These are phyloP conservation scores for Lolium multiflorum DNA, from an alignment of 176 grass and related monocot genomes.

Conservation along the genomic window DNA sequence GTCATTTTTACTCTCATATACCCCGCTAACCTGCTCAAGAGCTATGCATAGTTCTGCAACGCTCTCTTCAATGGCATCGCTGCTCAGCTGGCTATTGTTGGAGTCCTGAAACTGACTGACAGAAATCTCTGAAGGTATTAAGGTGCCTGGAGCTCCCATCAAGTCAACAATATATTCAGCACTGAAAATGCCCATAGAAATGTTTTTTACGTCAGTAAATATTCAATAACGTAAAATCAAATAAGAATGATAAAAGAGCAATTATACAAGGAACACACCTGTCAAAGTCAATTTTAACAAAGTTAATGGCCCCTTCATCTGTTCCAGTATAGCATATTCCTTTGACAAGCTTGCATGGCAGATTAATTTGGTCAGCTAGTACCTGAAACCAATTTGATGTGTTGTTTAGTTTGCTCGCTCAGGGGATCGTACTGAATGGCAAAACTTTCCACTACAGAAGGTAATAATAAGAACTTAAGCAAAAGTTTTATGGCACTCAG, in stretches of 20 bases:
- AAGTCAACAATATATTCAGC: constrained; percentile 96
- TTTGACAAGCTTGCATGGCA: constrained; percentile 97
- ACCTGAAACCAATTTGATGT: constrained; percentile 67
- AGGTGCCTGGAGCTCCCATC: constrained; percentile 95
- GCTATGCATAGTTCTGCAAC: constrained; percentile 74
- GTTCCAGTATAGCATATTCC: constrained; percentile 91
- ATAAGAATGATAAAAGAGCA: constrained; percentile 35
- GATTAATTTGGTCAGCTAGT: constrained; percentile 87
- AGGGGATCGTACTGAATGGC: background rate
- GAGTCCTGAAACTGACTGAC: constrained; percentile 73
- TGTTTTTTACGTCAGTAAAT: constrained; percentile 10
- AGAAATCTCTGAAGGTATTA: constrained; percentile 94
- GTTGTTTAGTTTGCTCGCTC: constrained; percentile 35
- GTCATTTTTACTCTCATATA: constrained; percentile 54
- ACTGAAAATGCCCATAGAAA: constrained; percentile 45
- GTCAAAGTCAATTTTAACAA: constrained; percentile 91
- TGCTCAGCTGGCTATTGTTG: constrained; percentile 64
- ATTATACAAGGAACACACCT: constrained; percentile 68
- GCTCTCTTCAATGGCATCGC: constrained; percentile 74
- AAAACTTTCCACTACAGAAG: background rate
- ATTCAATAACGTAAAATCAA: constrained; percentile 28
- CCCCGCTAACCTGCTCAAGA: constrained; percentile 57
- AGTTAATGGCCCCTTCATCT: constrained; percentile 97
- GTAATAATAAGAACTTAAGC: constrained; percentile 1
- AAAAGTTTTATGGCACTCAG: constrained; percentile 5